Evolutionary conservation across 805 yeast genomes (phyloP), one percentile per base, ranked within the genome.

Genomic region (Zygosaccharomyces bisporus): DNA sequence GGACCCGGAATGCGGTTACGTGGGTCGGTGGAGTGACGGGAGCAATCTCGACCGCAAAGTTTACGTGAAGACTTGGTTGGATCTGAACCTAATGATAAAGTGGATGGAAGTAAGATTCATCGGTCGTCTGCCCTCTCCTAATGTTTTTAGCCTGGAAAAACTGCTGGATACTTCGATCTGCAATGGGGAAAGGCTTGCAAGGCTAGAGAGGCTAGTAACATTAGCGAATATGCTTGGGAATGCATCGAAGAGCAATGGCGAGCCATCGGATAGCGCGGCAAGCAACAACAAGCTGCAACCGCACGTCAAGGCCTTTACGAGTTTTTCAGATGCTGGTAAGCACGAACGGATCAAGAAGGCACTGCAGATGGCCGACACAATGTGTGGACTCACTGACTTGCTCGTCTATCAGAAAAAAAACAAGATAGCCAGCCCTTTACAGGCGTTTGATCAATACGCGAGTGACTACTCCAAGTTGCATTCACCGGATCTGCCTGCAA

Each of bases 281-380:
- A 52, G 54, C 40, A 44, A 56, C 46, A 43, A 64, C 16, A 59
- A 63, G 35, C 53, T 70, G 39, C 56, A 71, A 41, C 62, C 72
- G 3, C 61, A 67, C 27, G 69, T 72, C 31, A 64, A 67, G 33
- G 80, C 81, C 0, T 72, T 72, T 49, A 68, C 71, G 35, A 67
- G 68, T 32, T 64, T 80, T 44, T 69, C 80, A 4, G 73, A 74
- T 43, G 75, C 76, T 50, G 95, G 95, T 0, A 63, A 84, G 4
- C 80, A 79, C 43, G 80, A 76, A 41, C 74, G 74, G 31, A 80
- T 86, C 5, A 75, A 86, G 78, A 68, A 91, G 47, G 72, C 81
- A 17, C 64, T 87, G 66, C 91, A 86, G 61, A 77, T 85, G 4
- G 76, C 88, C 33, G 93, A 86, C 61, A 82, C 83, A 7, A 83